These are phyloP conservation scores for Clohesyomyces aquaticus DNA, from an alignment of 495 filamentous ascomycete species.

Conservation along the genomic window DNA sequence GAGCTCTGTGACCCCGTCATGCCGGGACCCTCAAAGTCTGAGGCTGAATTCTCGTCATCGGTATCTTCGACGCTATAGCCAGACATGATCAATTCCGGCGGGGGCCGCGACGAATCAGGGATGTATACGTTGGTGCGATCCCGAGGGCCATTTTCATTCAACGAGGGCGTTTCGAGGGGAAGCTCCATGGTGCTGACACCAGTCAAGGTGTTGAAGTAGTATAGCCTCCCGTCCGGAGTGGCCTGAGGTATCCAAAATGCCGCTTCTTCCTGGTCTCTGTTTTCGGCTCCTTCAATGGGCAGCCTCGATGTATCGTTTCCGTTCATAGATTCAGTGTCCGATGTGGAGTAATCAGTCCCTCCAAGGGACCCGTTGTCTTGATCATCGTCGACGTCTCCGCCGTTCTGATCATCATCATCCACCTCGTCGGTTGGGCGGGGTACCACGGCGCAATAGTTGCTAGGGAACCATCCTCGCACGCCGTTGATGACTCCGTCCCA, in stretches of 20 bases:
- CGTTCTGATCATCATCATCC: conserved; percentile 42
- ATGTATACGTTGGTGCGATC: conserved; percentile 86
- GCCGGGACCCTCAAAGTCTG: conserved; percentile 74
- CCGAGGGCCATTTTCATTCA: conserved; percentile 80
- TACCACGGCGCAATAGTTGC: conserved; percentile 94
- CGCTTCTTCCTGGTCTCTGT: conserved; percentile 78
- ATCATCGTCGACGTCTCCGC: conserved; percentile 55
- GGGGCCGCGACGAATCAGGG: conserved; percentile 87
- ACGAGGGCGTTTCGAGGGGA: conserved; percentile 86
- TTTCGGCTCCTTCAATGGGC: conserved; percentile 69
- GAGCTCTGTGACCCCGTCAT: conserved; percentile 64
- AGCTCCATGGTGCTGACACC: conserved; percentile 91
- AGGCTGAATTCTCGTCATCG: conserved; percentile 87
- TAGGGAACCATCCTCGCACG: conserved; percentile 96
- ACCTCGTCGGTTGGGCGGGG: conserved; percentile 59
- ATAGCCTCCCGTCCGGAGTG: conserved; percentile 89
- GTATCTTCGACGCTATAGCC: conserved; percentile 65
- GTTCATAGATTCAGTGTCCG: conserved; percentile 57
- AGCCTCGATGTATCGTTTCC: conserved; percentile 55
- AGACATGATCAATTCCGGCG: conserved; percentile 87
- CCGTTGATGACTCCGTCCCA: conserved; percentile 98
- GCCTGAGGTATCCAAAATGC: conserved; percentile 99
- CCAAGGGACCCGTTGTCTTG: conserved; percentile 52
- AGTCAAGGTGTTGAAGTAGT: conserved; percentile 97
- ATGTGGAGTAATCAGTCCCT: conserved; percentile 64